phyloP scores from a whole-genome alignment of 495 filamentous ascomycete species.

The Aeminium ludgeri region DNA sequence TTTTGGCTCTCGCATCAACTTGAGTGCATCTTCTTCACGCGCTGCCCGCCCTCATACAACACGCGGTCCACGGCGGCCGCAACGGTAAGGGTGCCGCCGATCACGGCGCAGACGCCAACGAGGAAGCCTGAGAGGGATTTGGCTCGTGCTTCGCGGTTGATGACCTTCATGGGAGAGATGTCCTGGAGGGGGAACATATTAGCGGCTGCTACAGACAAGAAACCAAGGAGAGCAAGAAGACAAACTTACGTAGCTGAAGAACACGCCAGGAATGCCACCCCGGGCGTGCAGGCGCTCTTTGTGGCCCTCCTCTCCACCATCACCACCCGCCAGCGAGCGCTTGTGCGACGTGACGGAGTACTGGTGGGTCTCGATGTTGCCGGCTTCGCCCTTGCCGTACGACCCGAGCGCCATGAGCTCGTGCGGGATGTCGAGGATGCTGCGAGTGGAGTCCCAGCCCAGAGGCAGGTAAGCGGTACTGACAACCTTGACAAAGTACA shows the following conservation, averaged over 20 bases:
- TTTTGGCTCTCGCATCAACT: constrained; percentile 1
- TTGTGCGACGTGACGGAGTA: constrained; percentile 94
- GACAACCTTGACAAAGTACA: constrained; percentile 99
- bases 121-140: constrained; percentile 84
- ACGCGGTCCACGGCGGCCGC: constrained; percentile 85
- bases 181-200: constrained; percentile 36
- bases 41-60: constrained; percentile 70
- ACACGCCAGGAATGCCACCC: constrained; percentile 90
- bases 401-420: constrained; percentile 43
- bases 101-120: constrained; percentile 81
- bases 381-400: constrained; percentile 44
- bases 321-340: constrained; percentile 64
- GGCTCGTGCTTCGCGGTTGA: constrained; percentile 78
- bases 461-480: constrained; percentile 85
- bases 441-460: constrained; percentile 46
- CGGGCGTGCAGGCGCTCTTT: constrained; percentile 73
- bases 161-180: constrained; percentile 98
- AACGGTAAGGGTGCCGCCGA: constrained; percentile 90
- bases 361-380: constrained; percentile 91
- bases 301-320: constrained; percentile 70
- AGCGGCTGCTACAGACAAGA: constrained; percentile 2
- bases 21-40: constrained; percentile 69
- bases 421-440: constrained; percentile 31
- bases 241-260: constrained; percentile 69
- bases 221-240: neutral